Percentiles rank a stretch among this genome's conserved stretches.
Evolutionary conservation across 345 rosid species (phyloP).

Genomic region (Erucastrum elatum): DNA sequence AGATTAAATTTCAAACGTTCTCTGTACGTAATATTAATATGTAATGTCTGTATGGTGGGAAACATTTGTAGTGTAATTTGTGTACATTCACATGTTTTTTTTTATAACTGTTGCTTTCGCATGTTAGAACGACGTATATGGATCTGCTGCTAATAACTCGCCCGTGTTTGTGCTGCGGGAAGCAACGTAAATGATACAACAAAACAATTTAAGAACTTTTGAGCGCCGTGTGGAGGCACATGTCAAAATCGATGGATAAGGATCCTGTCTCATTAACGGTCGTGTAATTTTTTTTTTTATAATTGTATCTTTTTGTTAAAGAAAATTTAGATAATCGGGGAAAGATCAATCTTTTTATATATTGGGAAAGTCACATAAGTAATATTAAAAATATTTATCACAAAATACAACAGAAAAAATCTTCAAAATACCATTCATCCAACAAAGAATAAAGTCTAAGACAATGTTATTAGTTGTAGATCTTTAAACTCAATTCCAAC

Average conservation of each 20-base stretch:
- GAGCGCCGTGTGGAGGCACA: not conserved
- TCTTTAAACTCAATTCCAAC: no score
- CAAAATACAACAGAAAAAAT: not conserved
- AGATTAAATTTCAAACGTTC: not conserved
- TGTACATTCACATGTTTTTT: not conserved
- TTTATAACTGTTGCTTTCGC: not conserved
- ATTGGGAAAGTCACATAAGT: not conserved
- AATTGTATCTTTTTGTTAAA: not conserved
- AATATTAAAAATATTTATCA: not conserved
- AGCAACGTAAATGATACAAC: not conserved
- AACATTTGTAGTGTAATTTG: not conserved
- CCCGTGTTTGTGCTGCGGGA: not conserved
- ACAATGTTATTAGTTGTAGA: no score
- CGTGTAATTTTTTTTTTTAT: not conserved
- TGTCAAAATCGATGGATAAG: not conserved
- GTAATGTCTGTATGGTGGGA: not conserved
- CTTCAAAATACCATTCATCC: not conserved
- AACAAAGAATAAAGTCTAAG: not conserved
- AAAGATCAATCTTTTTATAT: no score
- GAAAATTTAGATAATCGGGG: not conserved
- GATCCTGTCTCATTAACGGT: not conserved
- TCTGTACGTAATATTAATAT: no score
- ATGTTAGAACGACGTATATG: not conserved
- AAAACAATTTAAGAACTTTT: not conserved
- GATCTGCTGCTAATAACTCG: not conserved